Conservation (phyloP, 2,329 filamentous ascomycete genomes). For the Fusarium dimerum region DNA sequence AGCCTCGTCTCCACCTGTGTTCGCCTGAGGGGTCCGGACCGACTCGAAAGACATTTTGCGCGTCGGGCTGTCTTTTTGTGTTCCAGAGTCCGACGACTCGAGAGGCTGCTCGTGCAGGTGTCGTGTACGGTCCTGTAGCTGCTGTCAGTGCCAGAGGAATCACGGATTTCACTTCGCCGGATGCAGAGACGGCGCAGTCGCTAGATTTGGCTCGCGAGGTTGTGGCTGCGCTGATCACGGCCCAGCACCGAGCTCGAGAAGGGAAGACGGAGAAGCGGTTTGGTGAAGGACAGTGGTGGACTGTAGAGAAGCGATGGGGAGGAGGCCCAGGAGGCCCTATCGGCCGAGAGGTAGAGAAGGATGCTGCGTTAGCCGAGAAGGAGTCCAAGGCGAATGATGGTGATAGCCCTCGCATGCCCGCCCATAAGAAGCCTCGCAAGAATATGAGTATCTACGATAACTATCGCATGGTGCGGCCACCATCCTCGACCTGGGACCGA, state of each 20-base stretch:
- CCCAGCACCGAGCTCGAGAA: slow-evolving; percentile 63
- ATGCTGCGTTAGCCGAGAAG: slow-evolving; percentile 48
- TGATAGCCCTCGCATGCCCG: slow-evolving; percentile 24
- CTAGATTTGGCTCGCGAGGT: slow-evolving; percentile 64
- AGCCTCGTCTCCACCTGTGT: slow-evolving; percentile 59
- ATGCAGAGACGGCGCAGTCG: slow-evolving; percentile 56
- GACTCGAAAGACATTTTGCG: slow-evolving; percentile 54
- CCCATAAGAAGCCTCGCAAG: slow-evolving; percentile 53
- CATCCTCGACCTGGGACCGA: slow-evolving; percentile 59
- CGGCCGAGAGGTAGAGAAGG: slow-evolving; percentile 58
- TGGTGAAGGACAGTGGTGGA: slow-evolving; percentile 64
- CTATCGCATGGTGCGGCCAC: slow-evolving; percentile 63
- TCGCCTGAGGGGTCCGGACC: slow-evolving; percentile 34
- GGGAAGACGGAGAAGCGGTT: slow-evolving; percentile 57
- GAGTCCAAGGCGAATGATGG: slow-evolving; percentile 36
- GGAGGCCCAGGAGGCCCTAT: slow-evolving; percentile 64
- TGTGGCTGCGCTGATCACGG: slow-evolving; percentile 60
- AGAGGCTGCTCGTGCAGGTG: slow-evolving; percentile 58
- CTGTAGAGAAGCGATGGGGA: slow-evolving; percentile 61
- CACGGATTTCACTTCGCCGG: slow-evolving; percentile 48
- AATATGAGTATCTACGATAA: slow-evolving; percentile 61
- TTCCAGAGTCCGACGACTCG: slow-evolving; percentile 62
- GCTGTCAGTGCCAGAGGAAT: slow-evolving; percentile 60
- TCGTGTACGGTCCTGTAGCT: slow-evolving; percentile 63
- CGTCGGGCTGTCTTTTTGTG: slow-evolving; percentile 60